Conservation (phyloP, 257 asterid genomes). For the Coffea canephora region DNA sequence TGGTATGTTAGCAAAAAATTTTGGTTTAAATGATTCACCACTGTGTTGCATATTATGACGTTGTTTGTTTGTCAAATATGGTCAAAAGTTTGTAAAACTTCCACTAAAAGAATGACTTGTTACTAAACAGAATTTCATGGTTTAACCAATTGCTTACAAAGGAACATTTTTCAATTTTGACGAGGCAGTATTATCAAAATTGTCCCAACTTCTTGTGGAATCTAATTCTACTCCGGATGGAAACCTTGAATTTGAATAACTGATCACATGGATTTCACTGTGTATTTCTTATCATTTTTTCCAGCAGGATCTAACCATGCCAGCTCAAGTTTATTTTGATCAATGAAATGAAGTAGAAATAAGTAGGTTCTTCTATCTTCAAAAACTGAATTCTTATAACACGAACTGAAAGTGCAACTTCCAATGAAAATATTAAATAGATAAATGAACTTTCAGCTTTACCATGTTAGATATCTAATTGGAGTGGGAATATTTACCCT, state of each 20-base stretch:
- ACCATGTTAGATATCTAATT: not conserved
- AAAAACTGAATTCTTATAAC: not conserved
- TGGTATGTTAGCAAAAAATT: constrained; percentile 45
- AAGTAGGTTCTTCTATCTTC: too few species aligned
- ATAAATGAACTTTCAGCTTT: too few species aligned
- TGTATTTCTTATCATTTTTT: too few species aligned
- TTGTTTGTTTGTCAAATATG: not conserved
- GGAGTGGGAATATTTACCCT: not conserved
- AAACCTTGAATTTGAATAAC: too few species aligned
- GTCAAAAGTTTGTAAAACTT: not conserved
- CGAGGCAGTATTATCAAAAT: too few species aligned
- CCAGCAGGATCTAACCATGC: too few species aligned
- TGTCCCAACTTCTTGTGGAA: not conserved
- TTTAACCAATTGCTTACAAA: not conserved
- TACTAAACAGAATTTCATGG: too few species aligned
- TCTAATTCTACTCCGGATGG: too few species aligned
- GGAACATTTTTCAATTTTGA: not conserved
- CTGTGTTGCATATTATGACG: not conserved
- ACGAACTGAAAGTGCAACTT: not conserved
- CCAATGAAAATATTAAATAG: not conserved
- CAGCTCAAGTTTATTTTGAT: too few species aligned
- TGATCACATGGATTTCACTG: too few species aligned
- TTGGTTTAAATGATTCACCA: not conserved
- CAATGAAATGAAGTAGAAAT: too few species aligned
- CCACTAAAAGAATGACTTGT: not conserved